These are phyloP conservation scores for Acer negundo DNA, from an alignment of 345 rosid species.

Conservation along the genomic window DNA sequence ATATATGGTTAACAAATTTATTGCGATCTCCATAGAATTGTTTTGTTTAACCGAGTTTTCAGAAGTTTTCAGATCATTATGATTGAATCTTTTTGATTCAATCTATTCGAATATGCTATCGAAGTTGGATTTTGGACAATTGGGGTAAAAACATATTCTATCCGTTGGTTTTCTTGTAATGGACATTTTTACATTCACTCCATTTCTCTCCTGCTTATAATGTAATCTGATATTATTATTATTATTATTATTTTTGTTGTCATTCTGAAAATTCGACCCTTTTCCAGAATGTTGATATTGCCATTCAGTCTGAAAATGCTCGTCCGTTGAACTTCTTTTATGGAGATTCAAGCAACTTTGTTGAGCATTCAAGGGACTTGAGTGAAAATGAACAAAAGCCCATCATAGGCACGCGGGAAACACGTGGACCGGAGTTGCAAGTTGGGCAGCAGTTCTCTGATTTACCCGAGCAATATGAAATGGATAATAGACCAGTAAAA, in stretches of 20 bases:
- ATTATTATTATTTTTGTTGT: not conserved
- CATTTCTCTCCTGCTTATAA: not conserved
- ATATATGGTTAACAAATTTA: not conserved
- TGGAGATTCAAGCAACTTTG: constrained; percentile 60
- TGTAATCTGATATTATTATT: not conserved
- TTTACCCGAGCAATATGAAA: constrained; percentile 40
- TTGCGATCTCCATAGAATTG: not conserved
- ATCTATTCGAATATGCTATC: too few species aligned
- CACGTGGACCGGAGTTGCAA: constrained; percentile 26
- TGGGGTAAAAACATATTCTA: not conserved
- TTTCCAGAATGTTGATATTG: constrained; percentile 43
- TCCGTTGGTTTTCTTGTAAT: not conserved
- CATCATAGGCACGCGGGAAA: constrained; percentile 31
- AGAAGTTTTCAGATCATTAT: not conserved
- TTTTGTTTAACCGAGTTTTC: not conserved
- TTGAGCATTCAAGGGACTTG: constrained; percentile 39
- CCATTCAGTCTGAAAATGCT: constrained; percentile 44
- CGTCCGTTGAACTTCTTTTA: constrained; percentile 44
- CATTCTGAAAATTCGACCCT: constrained; percentile 5
- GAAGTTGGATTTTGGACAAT: not conserved
- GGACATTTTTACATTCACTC: not conserved
- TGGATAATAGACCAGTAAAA: constrained; percentile 39
- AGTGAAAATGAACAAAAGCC: constrained; percentile 54
- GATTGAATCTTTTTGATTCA: too few species aligned
- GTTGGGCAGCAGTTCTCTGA: constrained; percentile 40